These are phyloP conservation scores for Symbiodinium pilosum DNA, from an alignment of 73 alveolate species.

Conservation along the genomic window DNA sequence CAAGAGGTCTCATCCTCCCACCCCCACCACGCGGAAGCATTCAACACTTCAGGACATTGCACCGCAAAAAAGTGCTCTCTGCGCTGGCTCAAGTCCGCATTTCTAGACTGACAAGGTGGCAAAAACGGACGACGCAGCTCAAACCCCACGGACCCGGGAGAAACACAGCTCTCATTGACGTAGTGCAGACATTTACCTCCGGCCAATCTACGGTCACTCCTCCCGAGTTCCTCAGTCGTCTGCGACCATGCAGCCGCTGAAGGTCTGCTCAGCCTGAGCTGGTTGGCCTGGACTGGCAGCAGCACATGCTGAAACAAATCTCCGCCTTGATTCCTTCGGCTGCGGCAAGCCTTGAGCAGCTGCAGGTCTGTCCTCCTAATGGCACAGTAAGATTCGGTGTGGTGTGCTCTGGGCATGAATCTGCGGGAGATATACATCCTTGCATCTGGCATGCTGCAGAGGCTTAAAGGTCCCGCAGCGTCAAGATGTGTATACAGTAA, in stretches of 20 bases:
- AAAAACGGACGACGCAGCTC: neutral
- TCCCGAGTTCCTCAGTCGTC: neutral
- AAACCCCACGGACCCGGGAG: neutral
- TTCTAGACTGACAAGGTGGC: neutral
- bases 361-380: neutral
- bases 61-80: neutral
- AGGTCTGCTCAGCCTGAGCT: neutral
- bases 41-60: neutral
- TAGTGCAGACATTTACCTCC: neutral
- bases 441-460: neutral
- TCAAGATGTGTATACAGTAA: neutral
- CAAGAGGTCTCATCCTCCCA: neutral
- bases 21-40: neutral
- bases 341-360: neutral
- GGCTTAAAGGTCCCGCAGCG: neutral
- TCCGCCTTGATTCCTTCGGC: neutral
- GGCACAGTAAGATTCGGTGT: neutral
- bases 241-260: neutral
- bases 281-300: neutral
- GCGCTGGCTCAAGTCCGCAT: neutral
- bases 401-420: neutral
- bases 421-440: neutral
- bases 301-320: neutral
- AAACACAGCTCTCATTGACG: neutral
- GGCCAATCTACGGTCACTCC: neutral